Conservation (phyloP, 768 basidiomycete species). For the Lentinula raphanica region DNA sequence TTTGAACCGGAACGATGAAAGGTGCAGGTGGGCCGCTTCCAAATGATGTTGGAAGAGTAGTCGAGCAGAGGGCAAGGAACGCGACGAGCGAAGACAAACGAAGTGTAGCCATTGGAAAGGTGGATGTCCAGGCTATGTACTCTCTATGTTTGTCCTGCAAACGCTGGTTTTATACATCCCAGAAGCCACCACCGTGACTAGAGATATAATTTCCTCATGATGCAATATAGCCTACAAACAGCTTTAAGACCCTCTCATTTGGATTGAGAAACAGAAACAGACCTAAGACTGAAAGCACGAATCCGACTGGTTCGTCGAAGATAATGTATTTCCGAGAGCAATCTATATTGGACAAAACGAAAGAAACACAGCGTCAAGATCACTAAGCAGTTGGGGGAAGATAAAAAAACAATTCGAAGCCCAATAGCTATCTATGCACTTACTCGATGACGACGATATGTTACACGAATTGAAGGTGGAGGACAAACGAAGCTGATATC, state of each 20-base stretch:
- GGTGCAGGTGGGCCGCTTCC: not conserved
- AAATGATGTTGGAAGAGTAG: not conserved
- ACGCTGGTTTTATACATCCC: not conserved
- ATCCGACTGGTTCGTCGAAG: not conserved
- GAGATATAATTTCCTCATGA: no score
- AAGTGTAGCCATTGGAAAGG: not conserved
- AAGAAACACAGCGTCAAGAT: not conserved
- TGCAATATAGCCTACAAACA: no score
- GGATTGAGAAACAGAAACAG: not conserved
- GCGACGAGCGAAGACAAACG: not conserved
- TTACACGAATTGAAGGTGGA: not conserved
- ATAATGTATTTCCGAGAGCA: not conserved
- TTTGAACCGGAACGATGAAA: not conserved
- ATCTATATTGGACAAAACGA: no score
- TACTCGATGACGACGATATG: not conserved
- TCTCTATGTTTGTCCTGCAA: no score
- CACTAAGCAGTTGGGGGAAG: not conserved
- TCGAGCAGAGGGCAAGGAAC: not conserved
- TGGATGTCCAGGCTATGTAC: no score
- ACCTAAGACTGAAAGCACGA: not conserved
- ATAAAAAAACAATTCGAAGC: not conserved
- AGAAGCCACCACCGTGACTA: no score
- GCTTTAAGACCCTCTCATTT: not conserved
- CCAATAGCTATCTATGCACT: not conserved
- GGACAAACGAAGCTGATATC: not conserved